phyloP scores from a whole-genome alignment of 2,329 filamentous ascomycete genomes.

The Microascus cirrosus region DNA sequence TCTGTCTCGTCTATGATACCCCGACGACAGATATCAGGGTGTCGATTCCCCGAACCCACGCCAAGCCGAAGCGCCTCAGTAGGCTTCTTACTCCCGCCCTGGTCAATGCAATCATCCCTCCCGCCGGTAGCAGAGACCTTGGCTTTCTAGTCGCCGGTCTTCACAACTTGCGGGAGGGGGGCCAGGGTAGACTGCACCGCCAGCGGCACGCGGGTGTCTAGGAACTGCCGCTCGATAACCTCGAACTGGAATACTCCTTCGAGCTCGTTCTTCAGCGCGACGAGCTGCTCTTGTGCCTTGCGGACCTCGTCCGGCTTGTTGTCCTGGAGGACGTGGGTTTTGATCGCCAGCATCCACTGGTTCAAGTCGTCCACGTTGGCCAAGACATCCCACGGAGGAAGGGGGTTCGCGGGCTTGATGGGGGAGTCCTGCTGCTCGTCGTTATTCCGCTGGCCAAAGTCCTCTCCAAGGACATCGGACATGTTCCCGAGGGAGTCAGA shows the following conservation, averaged over 20 bases:
- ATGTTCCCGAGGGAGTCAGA: too few species aligned
- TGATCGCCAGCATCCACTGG: slow-evolving; percentile 45
- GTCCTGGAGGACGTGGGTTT: slow-evolving; percentile 41
- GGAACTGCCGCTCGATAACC: slow-evolving; percentile 37
- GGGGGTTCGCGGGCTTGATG: slow-evolving; percentile 14
- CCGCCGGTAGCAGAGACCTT: not conserved
- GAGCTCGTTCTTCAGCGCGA: slow-evolving; percentile 32
- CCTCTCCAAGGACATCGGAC: too few species aligned
- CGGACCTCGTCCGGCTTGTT: slow-evolving; percentile 46
- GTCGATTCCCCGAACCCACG: too few species aligned
- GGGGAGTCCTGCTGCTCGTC: slow-evolving; percentile 11
- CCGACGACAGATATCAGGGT: too few species aligned
- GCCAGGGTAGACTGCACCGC: slow-evolving; percentile 25
- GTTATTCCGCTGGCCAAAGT: slow-evolving; percentile 17
- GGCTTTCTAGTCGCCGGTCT: slow-evolving; percentile 6
- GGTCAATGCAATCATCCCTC: not conserved
- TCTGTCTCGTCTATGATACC: too few species aligned
- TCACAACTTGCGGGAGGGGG: slow-evolving; percentile 14
- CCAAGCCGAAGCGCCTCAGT: too few species aligned
- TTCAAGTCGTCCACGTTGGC: slow-evolving; percentile 34
- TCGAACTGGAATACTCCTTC: slow-evolving; percentile 41
- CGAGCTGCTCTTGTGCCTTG: slow-evolving; percentile 40
- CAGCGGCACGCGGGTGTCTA: slow-evolving; percentile 36
- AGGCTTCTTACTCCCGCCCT: too few species aligned
- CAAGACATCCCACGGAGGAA: slow-evolving; percentile 36